Evolutionary conservation across 1,284 basidiomycete species (phyloP).

Genomic region (Naganishia sp.): DNA sequence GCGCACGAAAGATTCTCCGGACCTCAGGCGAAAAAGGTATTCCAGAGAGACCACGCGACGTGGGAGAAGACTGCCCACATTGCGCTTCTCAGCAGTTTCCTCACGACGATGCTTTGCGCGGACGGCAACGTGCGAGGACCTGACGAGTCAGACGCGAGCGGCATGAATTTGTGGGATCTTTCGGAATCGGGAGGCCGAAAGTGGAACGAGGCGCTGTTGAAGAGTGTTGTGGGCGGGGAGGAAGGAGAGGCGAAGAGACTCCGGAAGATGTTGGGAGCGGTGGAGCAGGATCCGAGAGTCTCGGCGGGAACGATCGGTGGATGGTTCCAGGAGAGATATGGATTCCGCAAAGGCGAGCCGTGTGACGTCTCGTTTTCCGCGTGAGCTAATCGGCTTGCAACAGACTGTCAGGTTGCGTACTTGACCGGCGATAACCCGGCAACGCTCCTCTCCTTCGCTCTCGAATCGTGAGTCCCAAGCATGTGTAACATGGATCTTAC

Average conservation of each 20-base stretch:
- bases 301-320: slow-evolving; percentile 64
- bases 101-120: slow-evolving; percentile 71
- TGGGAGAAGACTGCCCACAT: slow-evolving; percentile 71
- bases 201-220: slow-evolving; percentile 63
- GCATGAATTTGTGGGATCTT: slow-evolving; percentile 72
- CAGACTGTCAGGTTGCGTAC: slow-evolving; percentile 76
- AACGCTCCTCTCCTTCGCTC: slow-evolving; percentile 66
- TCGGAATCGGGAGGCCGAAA: slow-evolving; percentile 64
- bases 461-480: slow-evolving; percentile 53
- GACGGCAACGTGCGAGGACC: slow-evolving; percentile 55
- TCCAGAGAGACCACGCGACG: slow-evolving; percentile 61
- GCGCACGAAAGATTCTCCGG: slow-evolving; percentile 89
- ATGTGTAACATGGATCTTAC: not conserved
- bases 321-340: slow-evolving; percentile 77
- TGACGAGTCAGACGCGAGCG: slow-evolving; percentile 71
- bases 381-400: not conserved
- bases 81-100: slow-evolving; percentile 78
- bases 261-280: slow-evolving; percentile 67
- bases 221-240: slow-evolving; percentile 42
- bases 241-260: slow-evolving; percentile 66
- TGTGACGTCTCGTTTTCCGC: not conserved
- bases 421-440: slow-evolving; percentile 92
- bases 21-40: slow-evolving; percentile 76
- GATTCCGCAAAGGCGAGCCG: slow-evolving; percentile 65
- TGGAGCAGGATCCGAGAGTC: slow-evolving; percentile 73